A percentile compares a stretch with the other conserved stretches of the same genome.
Evolutionary conservation across 192 early-diverging fungal genomes (phyloP).

Genomic region (Coemansia sp.): DNA sequence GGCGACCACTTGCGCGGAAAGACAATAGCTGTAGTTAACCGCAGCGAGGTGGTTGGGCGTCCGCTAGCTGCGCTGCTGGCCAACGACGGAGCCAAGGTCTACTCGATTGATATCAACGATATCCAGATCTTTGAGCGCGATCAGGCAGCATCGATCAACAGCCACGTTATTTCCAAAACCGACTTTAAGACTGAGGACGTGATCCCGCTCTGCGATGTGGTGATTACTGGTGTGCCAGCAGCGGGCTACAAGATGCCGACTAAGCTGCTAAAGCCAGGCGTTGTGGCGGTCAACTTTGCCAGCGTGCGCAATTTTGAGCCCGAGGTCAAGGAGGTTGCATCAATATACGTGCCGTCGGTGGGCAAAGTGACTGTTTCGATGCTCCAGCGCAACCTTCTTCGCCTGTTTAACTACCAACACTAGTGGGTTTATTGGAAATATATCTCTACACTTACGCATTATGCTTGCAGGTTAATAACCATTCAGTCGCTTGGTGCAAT

Average conservation of each 20-base stretch:
- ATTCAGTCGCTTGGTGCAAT: no score
- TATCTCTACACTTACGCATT: background rate
- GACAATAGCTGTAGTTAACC: conserved; percentile 91
- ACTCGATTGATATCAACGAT: conserved; percentile 89
- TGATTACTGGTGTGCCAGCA: conserved; percentile 95
- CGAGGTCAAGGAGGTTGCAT: conserved; percentile 87
- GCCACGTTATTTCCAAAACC: conserved; percentile 69
- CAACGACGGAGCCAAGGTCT: conserved; percentile 98
- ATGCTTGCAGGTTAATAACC: no score
- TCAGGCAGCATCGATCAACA: conserved; percentile 61
- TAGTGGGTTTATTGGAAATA: conserved; percentile 12
- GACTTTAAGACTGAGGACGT: conserved; percentile 73
- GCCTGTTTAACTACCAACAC: conserved; percentile 75
- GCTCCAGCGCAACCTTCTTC: conserved; percentile 93
- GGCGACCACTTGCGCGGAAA: conserved; percentile 95
- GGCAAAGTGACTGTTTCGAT: conserved; percentile 99
- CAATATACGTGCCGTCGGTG: conserved; percentile 93
- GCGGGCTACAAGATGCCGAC: conserved; percentile 87
- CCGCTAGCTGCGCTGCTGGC: conserved; percentile 95
- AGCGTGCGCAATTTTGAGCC: conserved; percentile 95
- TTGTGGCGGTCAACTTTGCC: conserved; percentile 96
- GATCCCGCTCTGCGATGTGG: conserved; percentile 86
- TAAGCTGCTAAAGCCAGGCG: conserved; percentile 89
- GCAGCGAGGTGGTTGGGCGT: conserved; percentile 95
- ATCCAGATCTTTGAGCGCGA: conserved; percentile 79